Base-by-base conservation (phyloP, 352 stramenopile species). In the Globisporangium lucens region DNA sequence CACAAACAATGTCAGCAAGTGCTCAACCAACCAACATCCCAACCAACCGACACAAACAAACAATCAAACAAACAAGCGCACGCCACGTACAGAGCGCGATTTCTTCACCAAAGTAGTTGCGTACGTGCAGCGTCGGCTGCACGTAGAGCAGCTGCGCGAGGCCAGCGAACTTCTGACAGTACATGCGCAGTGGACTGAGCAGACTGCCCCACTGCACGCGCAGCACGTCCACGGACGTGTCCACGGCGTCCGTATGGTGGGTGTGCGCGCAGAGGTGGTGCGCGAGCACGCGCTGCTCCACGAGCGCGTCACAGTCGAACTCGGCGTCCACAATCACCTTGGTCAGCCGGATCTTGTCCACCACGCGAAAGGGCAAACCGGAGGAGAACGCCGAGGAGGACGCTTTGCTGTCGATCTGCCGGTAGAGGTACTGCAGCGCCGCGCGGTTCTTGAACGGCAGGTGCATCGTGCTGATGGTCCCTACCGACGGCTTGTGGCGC, bases 81-180 rank as follows among this genome's bases (percentile, higher is more conserved):
- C 65, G 22, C 61, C 13, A 85, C 84, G 46, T 77, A 94, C 86
- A 94, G 5, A 94, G 68, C 22, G 82, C 86, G 43, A 94, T 67
- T 47, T 94, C 78, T 65, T 94, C 86, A 47, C 86, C 86, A 66
- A 94, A 94, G 72, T 94, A 94, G 72, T 90, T 89, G 58, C 82
- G 82, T 5, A 94, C 69, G 63, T 89, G 76, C 10, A 73, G 29
- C 7, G 90, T 65, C 12, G 81, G 80, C 60, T 92, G 81, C 46
- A 65, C 70, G 41, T 77, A 59, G 2, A 79, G 43, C 13, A 87
- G 24, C 1, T 77, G 49, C 20, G 60, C 52, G 43, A 77, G 10
- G 2, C 24, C 15, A 1, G 56, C 59, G 30, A 75, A 57, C 0
- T 68, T 41, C 12, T 77, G 65, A 1, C 57, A 49, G 24, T 75